Percentiles rank a stretch among this genome's conserved stretches.
These are phyloP conservation scores for Casuarina glauca DNA, from an alignment of 306 rosid genomes.

Conservation along the genomic window DNA sequence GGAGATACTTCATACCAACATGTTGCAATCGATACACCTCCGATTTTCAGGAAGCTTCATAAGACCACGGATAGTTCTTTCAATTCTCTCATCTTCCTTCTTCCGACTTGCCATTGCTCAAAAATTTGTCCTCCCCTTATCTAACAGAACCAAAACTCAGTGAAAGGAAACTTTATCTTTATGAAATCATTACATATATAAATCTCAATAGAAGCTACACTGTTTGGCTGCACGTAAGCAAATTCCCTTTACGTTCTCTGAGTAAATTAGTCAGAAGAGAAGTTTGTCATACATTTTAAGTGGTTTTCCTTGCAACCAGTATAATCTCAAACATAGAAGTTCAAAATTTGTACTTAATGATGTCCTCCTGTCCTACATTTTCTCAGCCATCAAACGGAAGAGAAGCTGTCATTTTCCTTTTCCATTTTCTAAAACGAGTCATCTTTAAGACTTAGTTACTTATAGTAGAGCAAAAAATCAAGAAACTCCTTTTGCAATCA, in stretches of 20 bases:
- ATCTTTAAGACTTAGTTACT: background rate
- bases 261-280: background rate
- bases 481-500: background rate
- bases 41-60: slow-evolving; percentile 71
- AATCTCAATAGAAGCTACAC: background rate
- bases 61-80: slow-evolving; percentile 64
- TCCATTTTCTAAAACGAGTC: background rate
- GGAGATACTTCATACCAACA: slow-evolving; percentile 50
- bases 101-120: slow-evolving; percentile 53
- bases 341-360: background rate
- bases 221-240: background rate
- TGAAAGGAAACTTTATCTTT: background rate
- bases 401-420: background rate
- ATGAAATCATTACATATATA: background rate
- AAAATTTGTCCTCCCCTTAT: slow-evolving; percentile 24
- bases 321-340: background rate
- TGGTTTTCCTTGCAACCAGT: background rate
- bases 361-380: background rate
- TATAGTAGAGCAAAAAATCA: background rate
- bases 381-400: background rate
- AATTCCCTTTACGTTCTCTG: background rate
- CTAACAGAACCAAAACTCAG: background rate
- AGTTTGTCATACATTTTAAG: background rate
- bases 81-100: slow-evolving; percentile 72
- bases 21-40: slow-evolving; percentile 88